Base-by-base conservation (phyloP, 345 rosid genomes). In the Acer yangbiense region DNA sequence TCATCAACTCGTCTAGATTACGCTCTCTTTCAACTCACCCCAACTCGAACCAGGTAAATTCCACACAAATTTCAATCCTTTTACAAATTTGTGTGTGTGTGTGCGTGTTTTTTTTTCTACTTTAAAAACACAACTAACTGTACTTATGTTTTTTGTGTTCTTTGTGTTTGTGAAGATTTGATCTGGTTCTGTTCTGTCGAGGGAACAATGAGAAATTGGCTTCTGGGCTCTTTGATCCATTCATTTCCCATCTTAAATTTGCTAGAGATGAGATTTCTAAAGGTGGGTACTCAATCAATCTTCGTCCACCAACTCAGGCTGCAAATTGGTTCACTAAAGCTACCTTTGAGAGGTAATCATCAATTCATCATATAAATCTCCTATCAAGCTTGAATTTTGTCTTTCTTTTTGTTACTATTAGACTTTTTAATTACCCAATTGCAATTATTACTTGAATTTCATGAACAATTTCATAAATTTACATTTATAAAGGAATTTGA, bases 11-110 rank as follows among this genome's bases (percentile, higher is more conserved):
- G 83, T 6, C 91, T 94, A 50, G 97, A 94, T 82, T 86, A 84
- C 61, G 97, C 97, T 71, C 81, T 94, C 83, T 89, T 94, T 77
- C 97, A 91, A 58, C 97, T 94, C 83, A 94, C 95, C 62, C 98
- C 97, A n/a, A 91, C 97, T 86, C 86, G 98, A 20, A 92, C 97
- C 58, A 94, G 97, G 98, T 92, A 62, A 9, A 23, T 69, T 61
- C 14, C 50, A 0, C 65, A 46, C 64, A 17, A 0, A 11, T 11
- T 13, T 13, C 27, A 46, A 52, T 58, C 29, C 11, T 41, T 0
- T 25, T 4, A 43, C 39, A 0, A 43, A 11, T 8, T 41, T 2
- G 14, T 20, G 54, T 29, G 32, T 29, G 32, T 29, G 72, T 61
- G 68, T 41, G 2, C 32, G 2, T 27, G 16, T 21, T 64, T 54